Evolutionary conservation across 768 basidiomycete genomes (phyloP).

Genomic region (Gloeopeniophorella convolvens): DNA sequence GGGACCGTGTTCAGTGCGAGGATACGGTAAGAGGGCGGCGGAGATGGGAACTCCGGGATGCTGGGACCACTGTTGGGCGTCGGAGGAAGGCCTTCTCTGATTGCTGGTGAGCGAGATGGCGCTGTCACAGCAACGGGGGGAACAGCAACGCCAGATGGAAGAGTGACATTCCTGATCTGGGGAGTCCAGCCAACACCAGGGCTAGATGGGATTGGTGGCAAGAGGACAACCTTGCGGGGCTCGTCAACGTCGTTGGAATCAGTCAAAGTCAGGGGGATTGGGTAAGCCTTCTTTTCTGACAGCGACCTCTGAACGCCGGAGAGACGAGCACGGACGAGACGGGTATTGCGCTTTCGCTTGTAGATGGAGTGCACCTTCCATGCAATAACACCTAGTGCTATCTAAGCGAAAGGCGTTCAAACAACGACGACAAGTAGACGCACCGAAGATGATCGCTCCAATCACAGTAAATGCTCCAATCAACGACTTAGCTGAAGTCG

Average conservation of each 20-base stretch:
- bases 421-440: background rate
- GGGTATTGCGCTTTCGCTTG: slow-evolving; percentile 7
- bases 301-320: background rate
- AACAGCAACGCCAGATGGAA: slow-evolving; percentile 8
- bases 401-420: background rate
- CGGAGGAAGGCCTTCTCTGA: slow-evolving; percentile 1
- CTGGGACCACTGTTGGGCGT: slow-evolving; percentile 10
- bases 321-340: background rate
- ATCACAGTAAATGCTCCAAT: slow-evolving; percentile 23
- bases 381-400: slow-evolving; percentile 12
- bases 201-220: background rate
- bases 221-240: background rate
- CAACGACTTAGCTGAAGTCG: slow-evolving; percentile 24
- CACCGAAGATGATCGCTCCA: slow-evolving; percentile 25
- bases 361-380: slow-evolving; percentile 18
- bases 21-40: slow-evolving; percentile 9
- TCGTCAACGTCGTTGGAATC: background rate
- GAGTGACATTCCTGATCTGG: slow-evolving; percentile 15
- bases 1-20: slow-evolving; percentile 5
- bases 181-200: slow-evolving; percentile 13
- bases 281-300: background rate
- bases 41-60: background rate
- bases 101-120: slow-evolving; percentile 22
- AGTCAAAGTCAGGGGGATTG: background rate
- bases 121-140: slow-evolving; percentile 25